A percentile compares a stretch with the other conserved stretches of the same genome.
Evolutionary conservation across 140 eudicot genomes (phyloP).

Genomic region (Ambrosia hybrid): DNA sequence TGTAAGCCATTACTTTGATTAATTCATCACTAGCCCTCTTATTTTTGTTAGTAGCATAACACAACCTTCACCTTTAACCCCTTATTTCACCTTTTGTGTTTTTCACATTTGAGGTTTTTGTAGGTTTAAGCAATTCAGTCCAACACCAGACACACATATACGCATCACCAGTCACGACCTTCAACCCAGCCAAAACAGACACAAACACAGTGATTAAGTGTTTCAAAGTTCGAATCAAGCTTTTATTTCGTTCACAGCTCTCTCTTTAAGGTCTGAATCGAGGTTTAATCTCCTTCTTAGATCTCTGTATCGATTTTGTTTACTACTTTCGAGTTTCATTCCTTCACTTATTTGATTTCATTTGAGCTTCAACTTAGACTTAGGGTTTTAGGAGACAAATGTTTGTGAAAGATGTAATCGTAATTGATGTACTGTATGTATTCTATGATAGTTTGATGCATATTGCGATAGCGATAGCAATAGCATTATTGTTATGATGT

Average conservation of each 20-base stretch:
- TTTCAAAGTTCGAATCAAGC: slow-evolving; percentile 14
- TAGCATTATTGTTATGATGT: slow-evolving; percentile 7
- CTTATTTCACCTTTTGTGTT: neutral
- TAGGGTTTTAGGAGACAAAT: slow-evolving; percentile 36
- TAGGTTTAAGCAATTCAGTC: neutral
- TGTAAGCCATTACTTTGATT: no score
- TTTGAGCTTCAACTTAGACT: slow-evolving; percentile 21
- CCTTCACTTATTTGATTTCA: neutral
- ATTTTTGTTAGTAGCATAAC: no score
- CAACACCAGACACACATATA: neutral
- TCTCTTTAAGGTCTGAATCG: neutral
- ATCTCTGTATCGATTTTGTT: neutral
- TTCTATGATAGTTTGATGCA: slow-evolving; percentile 9
- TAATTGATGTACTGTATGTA: neutral
- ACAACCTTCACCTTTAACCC: slow-evolving; percentile 7
- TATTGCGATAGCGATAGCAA: neutral
- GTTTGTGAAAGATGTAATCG: neutral
- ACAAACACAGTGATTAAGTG: neutral
- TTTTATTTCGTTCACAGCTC: neutral
- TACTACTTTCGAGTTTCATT: neutral
- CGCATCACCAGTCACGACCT: slow-evolving; percentile 8
- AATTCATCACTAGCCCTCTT: no score
- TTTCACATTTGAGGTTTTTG: neutral
- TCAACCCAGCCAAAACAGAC: slow-evolving; percentile 1
- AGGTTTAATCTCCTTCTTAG: neutral